Evolutionary conservation across 768 basidiomycete genomes (phyloP), one percentile per base, ranked within the genome.

Genomic region (Mycena galopus): DNA sequence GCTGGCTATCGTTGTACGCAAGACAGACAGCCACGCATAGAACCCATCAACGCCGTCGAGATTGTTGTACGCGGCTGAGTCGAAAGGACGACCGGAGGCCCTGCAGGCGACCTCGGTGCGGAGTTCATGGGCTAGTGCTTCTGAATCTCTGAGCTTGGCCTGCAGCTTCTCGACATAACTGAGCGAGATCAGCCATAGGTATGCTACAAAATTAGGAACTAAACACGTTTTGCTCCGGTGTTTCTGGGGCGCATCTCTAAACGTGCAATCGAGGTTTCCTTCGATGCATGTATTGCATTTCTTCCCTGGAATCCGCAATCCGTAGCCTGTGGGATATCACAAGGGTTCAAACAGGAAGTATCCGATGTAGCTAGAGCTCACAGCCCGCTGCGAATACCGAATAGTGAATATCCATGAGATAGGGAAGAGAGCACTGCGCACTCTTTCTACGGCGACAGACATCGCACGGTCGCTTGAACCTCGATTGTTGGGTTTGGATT

Each of bases 101-200:
- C 6, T 25, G 16, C n/a, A 7, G 35, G 16, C 32, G 14, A 67
- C 55, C 29, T 67, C 65, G 14, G 55, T 19, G 35, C 65, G 65
- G 12, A 67, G 65, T n/a, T 59, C 39, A 12, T 25, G 25, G 1
- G 50, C 32, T 12, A 59, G 67, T 9, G 27, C 25, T 33, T 60
- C 42, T 12, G 67, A 68, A 27, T 47, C 33, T 19, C 58, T 39
- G 25, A 67, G 65, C 10, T 39, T 55, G 17, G 53, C 51, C 42
- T 67, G 55, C 8, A 67, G 56, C 1, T 55, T 30, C 17, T 67
- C 65, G 11, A 67, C 57, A 21, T 67, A 67, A 35, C 30, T 67
- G n/a, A 53, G 16, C 16, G 2, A 12, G 7, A 21, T 44, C 16
- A 44, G 14, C 19, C 42, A 11, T 9, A 44, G 9, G 4, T 27